Percentiles rank a stretch among this genome's conserved stretches.
These are phyloP conservation scores for Pseudopyrenochaeta lycopersici DNA, from an alignment of 2,329 filamentous ascomycete species.

Conservation along the genomic window DNA sequence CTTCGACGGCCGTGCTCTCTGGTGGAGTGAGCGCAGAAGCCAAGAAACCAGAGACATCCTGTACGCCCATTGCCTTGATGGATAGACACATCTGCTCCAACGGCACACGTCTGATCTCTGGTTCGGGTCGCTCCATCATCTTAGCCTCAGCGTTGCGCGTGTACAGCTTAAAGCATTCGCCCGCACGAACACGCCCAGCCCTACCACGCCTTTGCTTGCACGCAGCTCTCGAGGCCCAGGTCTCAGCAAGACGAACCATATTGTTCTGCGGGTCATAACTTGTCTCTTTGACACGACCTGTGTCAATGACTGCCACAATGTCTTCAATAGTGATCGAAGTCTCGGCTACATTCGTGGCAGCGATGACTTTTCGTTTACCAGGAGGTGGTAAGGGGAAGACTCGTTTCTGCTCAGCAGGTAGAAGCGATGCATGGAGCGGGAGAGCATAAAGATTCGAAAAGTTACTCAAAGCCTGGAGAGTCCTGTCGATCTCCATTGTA, in stretches of 20 bases:
- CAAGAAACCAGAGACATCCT: conserved; percentile 82
- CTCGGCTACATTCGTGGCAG: conserved; percentile 96
- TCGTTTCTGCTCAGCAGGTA: conserved; percentile 84
- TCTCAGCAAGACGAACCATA: conserved; percentile 93
- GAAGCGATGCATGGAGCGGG: conserved; percentile 89
- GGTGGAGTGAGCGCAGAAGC: conserved; percentile 89
- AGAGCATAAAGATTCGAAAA: conserved; percentile 77
- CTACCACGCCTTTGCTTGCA: conserved; percentile 94
- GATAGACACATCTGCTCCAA: conserved; percentile 94
- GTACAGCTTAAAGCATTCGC: conserved; percentile 94
- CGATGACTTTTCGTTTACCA: conserved; percentile 90
- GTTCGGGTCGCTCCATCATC: conserved; percentile 91
- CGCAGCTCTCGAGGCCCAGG: conserved; percentile 92
- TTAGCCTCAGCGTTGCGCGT: conserved; percentile 81
- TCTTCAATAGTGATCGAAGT: conserved; percentile 99
- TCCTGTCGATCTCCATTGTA: conserved; percentile 87
- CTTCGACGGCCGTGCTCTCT: conserved; percentile 83
- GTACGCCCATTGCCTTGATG: conserved; percentile 92
- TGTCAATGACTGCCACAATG: conserved; percentile 94
- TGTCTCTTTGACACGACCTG: conserved; percentile 94
- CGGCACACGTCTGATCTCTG: conserved; percentile 91
- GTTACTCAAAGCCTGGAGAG: conserved; percentile 72
- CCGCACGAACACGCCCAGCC: conserved; percentile 90
- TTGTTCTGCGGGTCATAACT: conserved; percentile 91
- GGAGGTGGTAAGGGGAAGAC: conserved; percentile 81